Conservation (phyloP, 495 filamentous ascomycete species). For the Pseudomonodictys pantanalensis region DNA sequence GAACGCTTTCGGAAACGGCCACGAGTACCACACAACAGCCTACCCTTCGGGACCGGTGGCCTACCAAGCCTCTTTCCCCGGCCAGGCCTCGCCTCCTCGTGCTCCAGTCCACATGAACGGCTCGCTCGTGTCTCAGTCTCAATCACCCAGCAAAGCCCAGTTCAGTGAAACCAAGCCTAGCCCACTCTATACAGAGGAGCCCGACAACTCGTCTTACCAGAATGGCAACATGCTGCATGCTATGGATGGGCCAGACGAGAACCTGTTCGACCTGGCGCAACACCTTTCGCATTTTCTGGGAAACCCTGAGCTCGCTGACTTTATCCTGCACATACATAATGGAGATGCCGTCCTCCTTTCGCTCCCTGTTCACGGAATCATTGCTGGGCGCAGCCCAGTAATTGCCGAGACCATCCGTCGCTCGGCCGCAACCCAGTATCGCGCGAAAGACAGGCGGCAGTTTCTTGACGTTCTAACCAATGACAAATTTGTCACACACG, state of each 20-base stretch:
- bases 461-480: conserved; percentile 25
- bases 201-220: not conserved
- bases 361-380: conserved; percentile 36
- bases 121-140: conserved; percentile 13
- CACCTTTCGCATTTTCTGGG: conserved; percentile 37
- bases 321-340: conserved; percentile 32
- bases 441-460: conserved; percentile 10
- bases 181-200: conserved; percentile 2
- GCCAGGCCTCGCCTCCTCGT: not conserved
- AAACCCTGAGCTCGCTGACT: conserved; percentile 38
- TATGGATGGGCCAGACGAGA: conserved; percentile 1
- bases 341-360: conserved; percentile 4
- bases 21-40: conserved; percentile 4
- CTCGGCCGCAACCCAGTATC: not conserved
- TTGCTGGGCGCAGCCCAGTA: conserved; percentile 35
- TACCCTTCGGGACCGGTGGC: not conserved
- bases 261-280: conserved; percentile 14
- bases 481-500: conserved; percentile 28
- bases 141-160: conserved; percentile 16
- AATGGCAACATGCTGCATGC: conserved; percentile 3
- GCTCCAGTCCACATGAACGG: conserved; percentile 5
- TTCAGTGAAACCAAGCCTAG: not conserved
- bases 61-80: conserved; percentile 11
- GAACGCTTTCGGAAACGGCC: not conserved
- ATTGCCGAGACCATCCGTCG: conserved; percentile 28